Evolutionary conservation across 2,329 filamentous ascomycete genomes (phyloP), one percentile per base, ranked within the genome.

Genomic region (Capronia americana): DNA sequence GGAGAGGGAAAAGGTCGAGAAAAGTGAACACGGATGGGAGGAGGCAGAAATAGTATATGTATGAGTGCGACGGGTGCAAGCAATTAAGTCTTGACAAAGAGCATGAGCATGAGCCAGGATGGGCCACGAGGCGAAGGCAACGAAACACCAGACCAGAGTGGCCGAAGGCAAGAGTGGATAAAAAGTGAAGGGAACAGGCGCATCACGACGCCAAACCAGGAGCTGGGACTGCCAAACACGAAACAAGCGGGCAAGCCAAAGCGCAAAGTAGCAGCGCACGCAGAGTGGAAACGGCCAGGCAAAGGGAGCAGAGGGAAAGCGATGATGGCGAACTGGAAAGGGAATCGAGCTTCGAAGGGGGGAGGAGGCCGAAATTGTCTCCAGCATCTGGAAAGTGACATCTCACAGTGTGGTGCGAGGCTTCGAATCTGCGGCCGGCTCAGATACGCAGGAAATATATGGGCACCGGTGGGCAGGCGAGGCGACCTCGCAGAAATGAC

Each of bases 11-110:
- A 63, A 50, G 50, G 60, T 64, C 70, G 66, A 72, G 64, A 50
- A 56, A 61, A 69, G 63, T 66, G 60, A 44, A 62, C 28, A 48
- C 23, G 62, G 62, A 54, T 46, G 50, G 64, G 67, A 67, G 65
- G 64, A 51, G 17, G 70, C 28, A 51, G 64, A 66, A 48, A 68
- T 68, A 32, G 53, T 55, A 68, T 68, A 68, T 63, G 65, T 67
- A 67, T 63, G 56, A 63, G 46, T 41, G 50, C 32, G 7, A 57
- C 58, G 67, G 34, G 54, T 41, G 58, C 59, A 24, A 51, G 65
- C 57, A 24, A 38, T 38, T 38, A 61, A 51, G 44, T 41, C 46
- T 53, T 61, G 58, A 61, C 66, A 32, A 69, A 61, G 55, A 65
- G 24, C 57, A 67, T 53, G 59, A 65, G 70, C 59, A 66, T 62